Conservation (phyloP, 768 basidiomycete genomes). For the Phanerochaete sordida region DNA sequence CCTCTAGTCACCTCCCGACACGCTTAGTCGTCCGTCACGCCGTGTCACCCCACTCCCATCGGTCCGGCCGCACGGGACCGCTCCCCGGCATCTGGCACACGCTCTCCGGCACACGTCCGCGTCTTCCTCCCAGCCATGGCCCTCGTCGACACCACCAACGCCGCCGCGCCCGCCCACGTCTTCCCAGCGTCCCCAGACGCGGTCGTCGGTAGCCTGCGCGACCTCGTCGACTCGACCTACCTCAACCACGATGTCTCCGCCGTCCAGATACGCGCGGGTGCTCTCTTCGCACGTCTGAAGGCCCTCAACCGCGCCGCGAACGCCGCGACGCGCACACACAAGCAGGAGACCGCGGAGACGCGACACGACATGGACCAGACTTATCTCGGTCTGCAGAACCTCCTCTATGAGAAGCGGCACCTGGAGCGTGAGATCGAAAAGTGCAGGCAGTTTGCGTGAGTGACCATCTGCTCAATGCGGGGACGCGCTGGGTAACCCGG, state of each 20-base stretch:
- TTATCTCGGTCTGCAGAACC: slow-evolving; percentile 80
- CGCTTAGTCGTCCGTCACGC: slow-evolving; percentile 3
- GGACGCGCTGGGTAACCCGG: not conserved
- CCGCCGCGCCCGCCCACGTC: not conserved
- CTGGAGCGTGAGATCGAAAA: slow-evolving; percentile 91
- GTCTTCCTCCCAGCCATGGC: slow-evolving; percentile 13
- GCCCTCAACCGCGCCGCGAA: slow-evolving; percentile 74
- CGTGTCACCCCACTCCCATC: slow-evolving; percentile 7
- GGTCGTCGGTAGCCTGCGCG: slow-evolving; percentile 59
- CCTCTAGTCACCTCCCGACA: not conserved
- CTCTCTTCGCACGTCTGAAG: slow-evolving; percentile 78
- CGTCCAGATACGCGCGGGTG: slow-evolving; percentile 63
- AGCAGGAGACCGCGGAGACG: slow-evolving; percentile 68
- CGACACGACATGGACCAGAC: slow-evolving; percentile 90
- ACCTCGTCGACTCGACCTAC: slow-evolving; percentile 50
- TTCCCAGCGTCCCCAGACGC: slow-evolving; percentile 41
- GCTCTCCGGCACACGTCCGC: not conserved
- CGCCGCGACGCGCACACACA: slow-evolving; percentile 64
- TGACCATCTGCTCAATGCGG: slow-evolving; percentile 12
- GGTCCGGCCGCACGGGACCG: slow-evolving; percentile 9
- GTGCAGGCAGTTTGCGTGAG: slow-evolving; percentile 88
- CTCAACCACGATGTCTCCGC: slow-evolving; percentile 44
- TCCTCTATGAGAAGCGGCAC: slow-evolving; percentile 86
- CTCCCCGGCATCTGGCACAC: slow-evolving; percentile 5
- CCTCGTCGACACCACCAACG: slow-evolving; percentile 27